Conservation (phyloP, 306 rosid species). For the Hippophae tibetana region DNA sequence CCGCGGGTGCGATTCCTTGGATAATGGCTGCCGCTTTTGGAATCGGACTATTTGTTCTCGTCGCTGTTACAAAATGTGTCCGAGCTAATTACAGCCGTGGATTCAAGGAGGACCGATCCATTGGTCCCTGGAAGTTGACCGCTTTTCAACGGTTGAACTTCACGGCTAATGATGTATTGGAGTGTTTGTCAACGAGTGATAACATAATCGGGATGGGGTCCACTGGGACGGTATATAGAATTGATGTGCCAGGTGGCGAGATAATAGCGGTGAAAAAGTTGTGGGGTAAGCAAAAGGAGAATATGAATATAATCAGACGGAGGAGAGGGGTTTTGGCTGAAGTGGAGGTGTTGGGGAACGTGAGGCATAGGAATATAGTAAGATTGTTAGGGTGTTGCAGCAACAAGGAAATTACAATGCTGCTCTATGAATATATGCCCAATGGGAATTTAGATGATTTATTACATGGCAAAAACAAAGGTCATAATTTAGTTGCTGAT, state of each 20-base stretch:
- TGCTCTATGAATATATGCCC: slow-evolving; percentile 88
- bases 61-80: slow-evolving; percentile 80
- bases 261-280: slow-evolving; percentile 80
- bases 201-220: slow-evolving; percentile 87
- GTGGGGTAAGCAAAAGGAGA: slow-evolving; percentile 73
- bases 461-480: slow-evolving; percentile 64
- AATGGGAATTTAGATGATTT: slow-evolving; percentile 79
- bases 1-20: slow-evolving; percentile 87
- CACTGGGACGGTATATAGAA: slow-evolving; percentile 71
- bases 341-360: slow-evolving; percentile 88
- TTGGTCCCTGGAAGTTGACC: slow-evolving; percentile 78
- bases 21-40: slow-evolving; percentile 84
- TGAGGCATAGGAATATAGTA: slow-evolving; percentile 95
- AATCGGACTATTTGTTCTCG: slow-evolving; percentile 62
- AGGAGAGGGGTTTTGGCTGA: slow-evolving; percentile 85
- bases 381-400: slow-evolving; percentile 89
- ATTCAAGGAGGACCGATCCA: slow-evolving; percentile 30
- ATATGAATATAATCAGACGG: slow-evolving; percentile 35
- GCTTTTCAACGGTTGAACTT: slow-evolving; percentile 84
- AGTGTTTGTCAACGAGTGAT: slow-evolving; percentile 60
- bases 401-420: slow-evolving; percentile 77
- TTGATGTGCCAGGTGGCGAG: slow-evolving; percentile 93
- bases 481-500: slow-evolving; percentile 57
- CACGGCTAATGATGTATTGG: slow-evolving; percentile 80
- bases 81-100: slow-evolving; percentile 51